A percentile compares a stretch with the other conserved stretches of the same genome.
Evolutionary conservation across 1,284 basidiomycete species (phyloP).

Genomic region (Ceratobasidium sp.): DNA sequence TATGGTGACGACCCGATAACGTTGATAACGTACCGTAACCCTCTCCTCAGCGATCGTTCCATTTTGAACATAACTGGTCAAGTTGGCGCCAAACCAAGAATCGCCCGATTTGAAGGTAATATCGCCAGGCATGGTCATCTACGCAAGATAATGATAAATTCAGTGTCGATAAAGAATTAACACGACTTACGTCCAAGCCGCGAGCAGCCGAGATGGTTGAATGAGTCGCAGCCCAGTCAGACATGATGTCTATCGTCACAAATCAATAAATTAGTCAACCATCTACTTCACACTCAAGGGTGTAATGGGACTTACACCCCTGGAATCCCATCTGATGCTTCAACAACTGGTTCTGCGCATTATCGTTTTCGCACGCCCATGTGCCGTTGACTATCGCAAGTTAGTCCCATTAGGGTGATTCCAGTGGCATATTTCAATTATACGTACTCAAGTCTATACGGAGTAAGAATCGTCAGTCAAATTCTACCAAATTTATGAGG

Average conservation of each 20-base stretch:
- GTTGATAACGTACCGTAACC: conserved; percentile 52
- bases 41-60: conserved; percentile 70
- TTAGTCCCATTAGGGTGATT: no score
- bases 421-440: no score
- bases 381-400: conserved; percentile 66
- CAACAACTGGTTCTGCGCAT: conserved; percentile 75
- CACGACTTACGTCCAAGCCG: conserved; percentile 40
- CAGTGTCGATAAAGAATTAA: not conserved
- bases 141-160: not conserved
- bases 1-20: not conserved
- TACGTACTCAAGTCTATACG: not conserved
- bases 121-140: conserved; percentile 42
- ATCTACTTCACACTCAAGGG: not conserved
- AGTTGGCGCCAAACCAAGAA: conserved; percentile 65
- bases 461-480: not conserved
- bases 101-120: conserved; percentile 39
- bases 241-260: conserved; percentile 47
- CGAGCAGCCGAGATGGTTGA: conserved; percentile 39
- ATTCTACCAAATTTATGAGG: not conserved
- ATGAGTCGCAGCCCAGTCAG: conserved; percentile 43
- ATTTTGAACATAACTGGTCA: conserved; percentile 71
- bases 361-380: conserved; percentile 79
- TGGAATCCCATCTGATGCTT: conserved; percentile 71
- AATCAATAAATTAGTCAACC: not conserved
- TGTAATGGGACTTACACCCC: conserved; percentile 46